These are phyloP conservation scores for Saturnispora besseyi DNA, from an alignment of 805 yeast species.

Conservation along the genomic window DNA sequence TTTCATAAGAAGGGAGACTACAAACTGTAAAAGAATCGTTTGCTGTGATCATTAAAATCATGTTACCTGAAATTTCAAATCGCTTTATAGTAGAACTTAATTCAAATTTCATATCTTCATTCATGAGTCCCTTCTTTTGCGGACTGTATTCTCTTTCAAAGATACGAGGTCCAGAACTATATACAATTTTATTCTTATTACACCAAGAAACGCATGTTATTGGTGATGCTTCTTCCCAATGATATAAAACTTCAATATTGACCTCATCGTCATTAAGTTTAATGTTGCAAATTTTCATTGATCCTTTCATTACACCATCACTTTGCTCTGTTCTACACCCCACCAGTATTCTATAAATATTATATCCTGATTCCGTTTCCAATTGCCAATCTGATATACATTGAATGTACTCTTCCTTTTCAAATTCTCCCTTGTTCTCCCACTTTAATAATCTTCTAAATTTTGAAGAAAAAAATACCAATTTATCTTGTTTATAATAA, in stretches of 20 bases:
- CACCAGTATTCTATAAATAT: conserved; percentile 24
- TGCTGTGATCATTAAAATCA: conserved; percentile 23
- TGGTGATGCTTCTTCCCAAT: conserved; percentile 17
- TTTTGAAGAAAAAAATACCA: conserved; percentile 21
- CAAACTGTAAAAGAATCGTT: conserved; percentile 19
- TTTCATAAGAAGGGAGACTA: background rate
- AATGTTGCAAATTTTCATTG: conserved; percentile 24
- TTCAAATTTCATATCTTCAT: background rate
- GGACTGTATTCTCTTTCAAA: conserved; percentile 3
- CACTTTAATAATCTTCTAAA: conserved; percentile 10
- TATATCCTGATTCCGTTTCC: conserved; percentile 13
- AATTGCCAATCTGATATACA: conserved; percentile 30
- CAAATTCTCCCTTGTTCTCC: conserved; percentile 7
- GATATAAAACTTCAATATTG: conserved; percentile 12
- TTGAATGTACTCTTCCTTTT: conserved; percentile 22
- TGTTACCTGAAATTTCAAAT: background rate
- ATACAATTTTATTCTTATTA: conserved; percentile 20
- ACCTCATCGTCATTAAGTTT: conserved; percentile 13
- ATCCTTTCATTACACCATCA: conserved; percentile 12
- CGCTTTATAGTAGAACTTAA: background rate
- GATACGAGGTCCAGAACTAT: conserved; percentile 13
- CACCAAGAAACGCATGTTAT: conserved; percentile 19
- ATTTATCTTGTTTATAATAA: conserved; percentile 6
- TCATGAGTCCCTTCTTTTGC: background rate
- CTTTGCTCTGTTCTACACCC: conserved; percentile 23